A percentile compares a stretch with the other conserved stretches of the same genome.
Conservation (phyloP, 495 filamentous ascomycete genomes). For the Penicillium dipodomyicola region DNA sequence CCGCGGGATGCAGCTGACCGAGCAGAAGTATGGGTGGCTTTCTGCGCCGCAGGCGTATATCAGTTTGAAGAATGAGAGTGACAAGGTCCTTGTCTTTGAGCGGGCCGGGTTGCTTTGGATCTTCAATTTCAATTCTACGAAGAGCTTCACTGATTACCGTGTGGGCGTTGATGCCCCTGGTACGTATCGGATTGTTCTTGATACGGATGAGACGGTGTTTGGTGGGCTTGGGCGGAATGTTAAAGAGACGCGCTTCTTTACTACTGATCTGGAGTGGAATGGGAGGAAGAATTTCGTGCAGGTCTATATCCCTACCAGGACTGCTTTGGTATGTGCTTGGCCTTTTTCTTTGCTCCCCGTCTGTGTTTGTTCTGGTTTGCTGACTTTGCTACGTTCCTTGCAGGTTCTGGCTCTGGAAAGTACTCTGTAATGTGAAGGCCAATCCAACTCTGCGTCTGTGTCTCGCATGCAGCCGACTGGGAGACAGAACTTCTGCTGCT, state of each 20-base stretch:
- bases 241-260: slow-evolving; percentile 80
- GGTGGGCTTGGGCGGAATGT: slow-evolving; percentile 79
- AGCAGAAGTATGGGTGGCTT: slow-evolving; percentile 91
- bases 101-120: slow-evolving; percentile 85
- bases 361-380: not conserved
- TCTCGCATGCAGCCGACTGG: not conserved
- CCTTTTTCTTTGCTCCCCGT: not conserved
- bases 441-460: not conserved
- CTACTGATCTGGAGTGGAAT: slow-evolving; percentile 87
- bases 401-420: slow-evolving; percentile 55
- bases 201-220: slow-evolving; percentile 72
- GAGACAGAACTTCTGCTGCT: not conserved
- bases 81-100: slow-evolving; percentile 97
- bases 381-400: slow-evolving; percentile 12
- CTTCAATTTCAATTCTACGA: slow-evolving; percentile 91
- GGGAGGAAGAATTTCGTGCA: slow-evolving; percentile 83
- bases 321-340: slow-evolving; percentile 70
- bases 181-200: slow-evolving; percentile 85
- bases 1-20: slow-evolving; percentile 79
- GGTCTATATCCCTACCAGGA: slow-evolving; percentile 83
- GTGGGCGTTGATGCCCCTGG: slow-evolving; percentile 81
- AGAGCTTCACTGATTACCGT: slow-evolving; percentile 89
- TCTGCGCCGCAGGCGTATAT: slow-evolving; percentile 85
- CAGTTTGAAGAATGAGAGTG: slow-evolving; percentile 86
- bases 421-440: slow-evolving; percentile 36